Conservation (phyloP, 306 rosid species). For the Senna siamea region DNA sequence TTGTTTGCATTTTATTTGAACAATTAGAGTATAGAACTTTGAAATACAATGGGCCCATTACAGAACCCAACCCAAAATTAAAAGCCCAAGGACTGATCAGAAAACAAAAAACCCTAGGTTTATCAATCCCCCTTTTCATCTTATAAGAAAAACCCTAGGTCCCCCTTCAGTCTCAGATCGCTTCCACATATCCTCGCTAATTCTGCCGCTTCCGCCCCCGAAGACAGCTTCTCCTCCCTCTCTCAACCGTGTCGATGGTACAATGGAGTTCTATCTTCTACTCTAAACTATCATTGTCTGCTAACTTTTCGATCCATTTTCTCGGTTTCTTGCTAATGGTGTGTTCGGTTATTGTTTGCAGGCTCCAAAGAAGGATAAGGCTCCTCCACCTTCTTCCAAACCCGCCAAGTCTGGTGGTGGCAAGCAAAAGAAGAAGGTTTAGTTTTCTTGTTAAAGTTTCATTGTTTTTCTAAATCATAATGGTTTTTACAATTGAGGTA, state of each 20-base stretch:
- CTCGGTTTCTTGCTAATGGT: background rate
- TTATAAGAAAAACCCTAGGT: conserved; percentile 41
- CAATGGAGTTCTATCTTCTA: background rate
- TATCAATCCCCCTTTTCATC: background rate
- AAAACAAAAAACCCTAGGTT: background rate
- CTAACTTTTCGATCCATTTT: background rate
- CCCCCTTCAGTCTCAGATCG: background rate
- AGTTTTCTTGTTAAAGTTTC: background rate
- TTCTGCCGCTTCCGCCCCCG: background rate
- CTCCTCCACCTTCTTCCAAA: conserved; percentile 73
- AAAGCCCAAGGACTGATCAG: background rate
- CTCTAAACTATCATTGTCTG: background rate
- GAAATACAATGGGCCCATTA: background rate
- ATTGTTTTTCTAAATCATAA: background rate
- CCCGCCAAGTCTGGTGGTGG: conserved; percentile 84
- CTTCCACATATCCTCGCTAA: background rate
- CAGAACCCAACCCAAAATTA: background rate
- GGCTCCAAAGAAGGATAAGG: conserved; percentile 89
- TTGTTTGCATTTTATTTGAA: background rate
- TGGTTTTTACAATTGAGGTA: background rate
- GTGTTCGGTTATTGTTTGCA: conserved; percentile 21
- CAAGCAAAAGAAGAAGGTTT: conserved; percentile 82
- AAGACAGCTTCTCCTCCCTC: background rate
- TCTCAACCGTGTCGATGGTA: conserved; percentile 36
- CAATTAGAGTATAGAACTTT: background rate